Evolutionary conservation across 352 stramenopile species (phyloP).

Genomic region (Hyaloperonospora arabidopsidis): DNA sequence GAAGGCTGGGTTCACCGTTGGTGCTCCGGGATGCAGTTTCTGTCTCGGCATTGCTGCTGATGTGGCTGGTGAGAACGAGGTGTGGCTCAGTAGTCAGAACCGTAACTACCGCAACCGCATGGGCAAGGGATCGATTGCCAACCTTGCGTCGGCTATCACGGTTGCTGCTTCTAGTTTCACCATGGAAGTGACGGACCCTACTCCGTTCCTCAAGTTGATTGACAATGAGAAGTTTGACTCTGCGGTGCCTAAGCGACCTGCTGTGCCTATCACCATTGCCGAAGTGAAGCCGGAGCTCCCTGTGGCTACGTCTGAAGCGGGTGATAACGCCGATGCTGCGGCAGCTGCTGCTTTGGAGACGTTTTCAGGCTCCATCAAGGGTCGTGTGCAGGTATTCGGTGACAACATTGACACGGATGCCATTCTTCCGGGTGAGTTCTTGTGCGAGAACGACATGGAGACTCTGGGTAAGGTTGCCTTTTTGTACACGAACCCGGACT

Average conservation of each 20-base stretch:
- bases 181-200: slow-evolving; percentile 66
- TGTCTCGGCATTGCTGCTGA: slow-evolving; percentile 77
- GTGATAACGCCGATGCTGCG: no score
- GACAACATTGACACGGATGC: slow-evolving; percentile 87
- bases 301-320: no score
- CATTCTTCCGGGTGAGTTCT: slow-evolving; percentile 74
- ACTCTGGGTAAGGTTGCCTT: slow-evolving; percentile 79
- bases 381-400: slow-evolving; percentile 59
- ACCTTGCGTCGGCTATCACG: slow-evolving; percentile 56
- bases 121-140: slow-evolving; percentile 73
- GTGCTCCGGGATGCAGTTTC: slow-evolving; percentile 72
- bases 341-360: no score
- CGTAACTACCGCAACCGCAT: slow-evolving; percentile 84
- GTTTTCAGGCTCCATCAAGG: no score
- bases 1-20: slow-evolving; percentile 69
- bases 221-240: no score
- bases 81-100: slow-evolving; percentile 81
- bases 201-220: no score
- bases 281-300: no score
- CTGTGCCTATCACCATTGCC: no score
- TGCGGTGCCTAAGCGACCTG: no score
- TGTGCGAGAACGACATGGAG: slow-evolving; percentile 83
- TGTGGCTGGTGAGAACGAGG: slow-evolving; percentile 59
- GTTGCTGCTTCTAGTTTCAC: slow-evolving; percentile 73
- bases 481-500: slow-evolving; percentile 80